Evolutionary conservation across 169 alveolate species (phyloP).

Genomic region (Plasmodium gonderi): DNA sequence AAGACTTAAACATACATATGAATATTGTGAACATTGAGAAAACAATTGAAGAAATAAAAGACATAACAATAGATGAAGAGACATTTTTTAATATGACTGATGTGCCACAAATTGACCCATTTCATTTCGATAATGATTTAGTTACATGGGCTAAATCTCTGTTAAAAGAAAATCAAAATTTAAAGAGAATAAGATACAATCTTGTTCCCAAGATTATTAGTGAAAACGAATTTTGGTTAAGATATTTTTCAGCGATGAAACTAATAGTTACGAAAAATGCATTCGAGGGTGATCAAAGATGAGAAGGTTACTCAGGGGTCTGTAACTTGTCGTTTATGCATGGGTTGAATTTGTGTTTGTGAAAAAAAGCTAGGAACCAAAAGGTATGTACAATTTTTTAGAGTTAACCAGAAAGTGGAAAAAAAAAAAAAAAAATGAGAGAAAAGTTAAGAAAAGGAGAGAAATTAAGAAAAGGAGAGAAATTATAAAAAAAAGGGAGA

Average conservation of each 20-base stretch:
- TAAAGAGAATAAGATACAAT: constrained; percentile 32
- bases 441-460: too few relatives aligned
- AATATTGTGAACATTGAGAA: constrained; percentile 3
- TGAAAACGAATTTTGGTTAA: constrained; percentile 57
- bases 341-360: too few relatives aligned
- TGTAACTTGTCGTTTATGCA: neutral
- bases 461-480: too few relatives aligned
- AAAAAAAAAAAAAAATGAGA: neutral
- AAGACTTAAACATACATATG: constrained; percentile 33
- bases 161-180: constrained; percentile 29
- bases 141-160: constrained; percentile 48
- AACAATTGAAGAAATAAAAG: constrained; percentile 65
- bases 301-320: neutral
- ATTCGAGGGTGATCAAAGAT: neutral
- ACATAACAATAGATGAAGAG: constrained; percentile 58
- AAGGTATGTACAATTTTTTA: too few relatives aligned
- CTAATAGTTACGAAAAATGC: constrained; percentile 15
- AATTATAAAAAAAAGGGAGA: too few relatives aligned
- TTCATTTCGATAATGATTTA: constrained; percentile 20
- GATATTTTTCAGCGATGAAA: constrained; percentile 52
- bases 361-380: too few relatives aligned
- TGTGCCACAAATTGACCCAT: constrained; percentile 2
- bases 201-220: constrained; percentile 44
- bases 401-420: neutral
- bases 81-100: constrained; percentile 36